Evolutionary conservation across 257 asterid species (phyloP).

Genomic region (Nicotiana paniculata): DNA sequence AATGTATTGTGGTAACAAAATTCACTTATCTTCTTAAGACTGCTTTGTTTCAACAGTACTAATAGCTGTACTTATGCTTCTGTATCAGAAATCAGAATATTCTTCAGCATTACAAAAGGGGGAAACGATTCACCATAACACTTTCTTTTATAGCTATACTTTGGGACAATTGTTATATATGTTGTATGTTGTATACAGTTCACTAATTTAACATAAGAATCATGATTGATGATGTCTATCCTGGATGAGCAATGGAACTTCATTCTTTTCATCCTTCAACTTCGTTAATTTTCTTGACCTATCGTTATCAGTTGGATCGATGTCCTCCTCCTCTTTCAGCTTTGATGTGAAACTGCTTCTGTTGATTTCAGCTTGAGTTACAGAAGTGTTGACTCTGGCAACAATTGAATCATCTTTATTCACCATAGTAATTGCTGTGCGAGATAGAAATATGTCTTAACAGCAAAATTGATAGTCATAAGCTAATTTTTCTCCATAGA

Average conservation of each 20-base stretch:
- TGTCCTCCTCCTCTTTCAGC: background rate
- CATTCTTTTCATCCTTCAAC: background rate
- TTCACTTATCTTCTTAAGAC: no score
- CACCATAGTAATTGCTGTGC: conserved; percentile 30
- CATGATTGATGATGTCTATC: background rate
- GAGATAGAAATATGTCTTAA: conserved; percentile 14
- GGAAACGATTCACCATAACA: background rate
- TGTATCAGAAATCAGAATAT: background rate
- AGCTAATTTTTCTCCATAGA: background rate
- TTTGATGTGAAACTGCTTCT: background rate
- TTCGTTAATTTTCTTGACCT: background rate
- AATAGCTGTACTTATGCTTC: background rate
- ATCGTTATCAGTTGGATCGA: background rate
- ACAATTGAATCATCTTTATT: conserved; percentile 21
- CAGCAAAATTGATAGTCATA: background rate
- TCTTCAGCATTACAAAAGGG: background rate
- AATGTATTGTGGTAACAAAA: no score
- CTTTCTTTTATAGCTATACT: background rate
- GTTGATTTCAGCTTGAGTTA: background rate
- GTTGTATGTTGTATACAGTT: background rate
- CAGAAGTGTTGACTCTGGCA: conserved; percentile 22
- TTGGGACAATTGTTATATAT: background rate
- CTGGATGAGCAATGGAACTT: background rate
- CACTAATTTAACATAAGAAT: background rate
- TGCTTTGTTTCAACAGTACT: no score